Evolutionary conservation across 1,284 basidiomycete species (phyloP).

Genomic region (Pulchroboletus neoregius): DNA sequence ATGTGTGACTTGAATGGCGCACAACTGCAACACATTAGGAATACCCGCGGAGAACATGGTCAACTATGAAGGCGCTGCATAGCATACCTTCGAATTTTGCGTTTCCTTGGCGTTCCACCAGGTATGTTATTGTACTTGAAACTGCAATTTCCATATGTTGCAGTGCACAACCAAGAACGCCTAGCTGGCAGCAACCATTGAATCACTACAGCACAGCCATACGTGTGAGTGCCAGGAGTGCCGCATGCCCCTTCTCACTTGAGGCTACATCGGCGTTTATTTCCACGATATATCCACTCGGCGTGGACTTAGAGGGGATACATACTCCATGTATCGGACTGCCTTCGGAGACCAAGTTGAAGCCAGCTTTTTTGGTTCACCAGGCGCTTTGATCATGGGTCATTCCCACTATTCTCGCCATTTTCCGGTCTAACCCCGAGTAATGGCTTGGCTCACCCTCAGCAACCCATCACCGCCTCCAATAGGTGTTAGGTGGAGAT

Average conservation of each 20-base stretch:
- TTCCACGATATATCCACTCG: neutral
- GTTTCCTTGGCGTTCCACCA: too few relatives aligned
- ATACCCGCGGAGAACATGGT: too few relatives aligned
- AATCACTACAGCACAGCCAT: neutral
- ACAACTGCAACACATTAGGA: too few relatives aligned
- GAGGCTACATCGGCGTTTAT: neutral
- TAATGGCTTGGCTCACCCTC: neutral
- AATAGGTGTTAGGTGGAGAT: slow-evolving; percentile 4
- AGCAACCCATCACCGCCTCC: neutral
- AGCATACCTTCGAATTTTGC: too few relatives aligned
- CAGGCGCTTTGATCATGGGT: neutral
- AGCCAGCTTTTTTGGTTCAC: neutral
- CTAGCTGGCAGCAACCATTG: too few relatives aligned
- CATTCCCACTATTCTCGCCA: neutral
- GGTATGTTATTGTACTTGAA: neutral
- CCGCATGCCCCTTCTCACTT: neutral
- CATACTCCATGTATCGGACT: neutral
- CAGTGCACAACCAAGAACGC: neutral
- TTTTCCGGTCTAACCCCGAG: slow-evolving; percentile 28
- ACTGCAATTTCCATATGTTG: neutral
- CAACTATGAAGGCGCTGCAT: too few relatives aligned
- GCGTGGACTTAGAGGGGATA: slow-evolving; percentile 21
- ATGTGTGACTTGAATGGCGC: too few relatives aligned
- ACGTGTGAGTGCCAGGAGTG: neutral
- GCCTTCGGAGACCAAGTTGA: neutral